phyloP scores from a whole-genome alignment of 1,284 basidiomycete species.

The Inonotus obliquus region DNA sequence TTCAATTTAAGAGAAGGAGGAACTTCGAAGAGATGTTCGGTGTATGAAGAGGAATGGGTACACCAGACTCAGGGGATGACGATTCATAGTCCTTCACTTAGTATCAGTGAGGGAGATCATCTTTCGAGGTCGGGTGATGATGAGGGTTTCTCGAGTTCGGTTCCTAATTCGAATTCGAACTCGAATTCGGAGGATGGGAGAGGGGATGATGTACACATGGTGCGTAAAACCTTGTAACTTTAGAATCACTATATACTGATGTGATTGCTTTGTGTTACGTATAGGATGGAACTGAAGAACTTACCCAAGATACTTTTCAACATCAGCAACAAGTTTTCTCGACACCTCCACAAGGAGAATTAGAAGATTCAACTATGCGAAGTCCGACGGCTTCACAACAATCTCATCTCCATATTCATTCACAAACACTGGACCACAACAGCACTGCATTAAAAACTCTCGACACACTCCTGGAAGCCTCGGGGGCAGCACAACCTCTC shows the following conservation, averaged over 20 bases:
- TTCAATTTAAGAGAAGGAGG: neutral
- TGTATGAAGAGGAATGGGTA: conserved; percentile 13
- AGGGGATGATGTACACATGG: conserved; percentile 9
- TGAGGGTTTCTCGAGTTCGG: neutral
- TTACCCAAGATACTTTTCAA: neutral
- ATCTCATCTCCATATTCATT: neutral
- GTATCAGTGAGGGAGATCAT: neutral
- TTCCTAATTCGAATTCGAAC: too few species aligned
- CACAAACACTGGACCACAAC: conserved; percentile 15
- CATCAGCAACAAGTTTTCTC: neutral
- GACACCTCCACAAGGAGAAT: neutral
- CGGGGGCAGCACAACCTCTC: neutral
- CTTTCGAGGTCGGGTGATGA: neutral
- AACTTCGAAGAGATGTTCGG: neutral
- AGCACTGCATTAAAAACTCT: neutral
- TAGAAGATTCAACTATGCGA: neutral
- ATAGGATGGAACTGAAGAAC: too few species aligned
- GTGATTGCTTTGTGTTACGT: too few species aligned
- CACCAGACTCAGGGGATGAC: conserved; percentile 14
- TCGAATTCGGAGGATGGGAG: neutral
- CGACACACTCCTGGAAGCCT: conserved; percentile 7
- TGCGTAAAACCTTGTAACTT: neutral
- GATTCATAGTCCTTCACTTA: conserved; percentile 8
- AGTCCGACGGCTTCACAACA: neutral
- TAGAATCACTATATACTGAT: neutral